Conservation (phyloP, 495 filamentous ascomycete genomes). For the Cudoniella acicularis region DNA sequence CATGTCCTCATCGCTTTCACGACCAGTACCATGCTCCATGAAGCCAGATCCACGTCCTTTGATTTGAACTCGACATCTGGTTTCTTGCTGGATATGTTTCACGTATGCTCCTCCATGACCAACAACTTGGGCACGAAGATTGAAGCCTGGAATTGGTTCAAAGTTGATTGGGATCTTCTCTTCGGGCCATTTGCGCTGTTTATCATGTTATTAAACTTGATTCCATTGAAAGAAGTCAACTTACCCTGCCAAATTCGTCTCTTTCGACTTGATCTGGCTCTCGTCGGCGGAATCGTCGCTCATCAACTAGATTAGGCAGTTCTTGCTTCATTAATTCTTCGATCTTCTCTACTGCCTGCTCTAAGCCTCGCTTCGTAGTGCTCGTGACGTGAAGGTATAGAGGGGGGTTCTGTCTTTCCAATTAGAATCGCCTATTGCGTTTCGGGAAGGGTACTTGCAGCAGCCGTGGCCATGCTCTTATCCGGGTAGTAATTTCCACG, state of each 20-base stretch:
- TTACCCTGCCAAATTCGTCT: constrained; percentile 89
- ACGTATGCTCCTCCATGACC: constrained; percentile 91
- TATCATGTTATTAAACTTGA: constrained; percentile 21
- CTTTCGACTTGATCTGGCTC: constrained; percentile 89
- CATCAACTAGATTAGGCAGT: constrained; percentile 90
- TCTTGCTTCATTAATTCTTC: constrained; percentile 96
- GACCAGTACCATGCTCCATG: constrained; percentile 74
- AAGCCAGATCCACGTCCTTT: constrained; percentile 97
- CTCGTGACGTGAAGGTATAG: constrained; percentile 94
- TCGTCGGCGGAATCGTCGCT: constrained; percentile 85
- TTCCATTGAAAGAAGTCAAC: constrained; percentile 23
- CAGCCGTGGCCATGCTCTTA: constrained; percentile 91
- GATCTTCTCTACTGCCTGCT: constrained; percentile 79
- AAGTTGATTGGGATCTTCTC: constrained; percentile 88
- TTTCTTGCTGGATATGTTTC: constrained; percentile 95
- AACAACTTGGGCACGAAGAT: constrained; percentile 90
- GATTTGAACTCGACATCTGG: constrained; percentile 92
- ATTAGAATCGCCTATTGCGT: background rate
- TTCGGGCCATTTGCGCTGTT: constrained; percentile 96
- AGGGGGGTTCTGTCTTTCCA: constrained; percentile 71
- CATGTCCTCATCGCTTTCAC: constrained; percentile 92
- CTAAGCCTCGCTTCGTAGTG: constrained; percentile 85
- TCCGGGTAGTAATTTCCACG: constrained; percentile 95
- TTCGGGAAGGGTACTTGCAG: constrained; percentile 55
- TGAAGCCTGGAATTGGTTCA: constrained; percentile 92